A percentile compares a stretch with the other conserved stretches of the same genome.
These are phyloP conservation scores for Heritiera fomes DNA, from an alignment of 345 rosid genomes.

Conservation along the genomic window DNA sequence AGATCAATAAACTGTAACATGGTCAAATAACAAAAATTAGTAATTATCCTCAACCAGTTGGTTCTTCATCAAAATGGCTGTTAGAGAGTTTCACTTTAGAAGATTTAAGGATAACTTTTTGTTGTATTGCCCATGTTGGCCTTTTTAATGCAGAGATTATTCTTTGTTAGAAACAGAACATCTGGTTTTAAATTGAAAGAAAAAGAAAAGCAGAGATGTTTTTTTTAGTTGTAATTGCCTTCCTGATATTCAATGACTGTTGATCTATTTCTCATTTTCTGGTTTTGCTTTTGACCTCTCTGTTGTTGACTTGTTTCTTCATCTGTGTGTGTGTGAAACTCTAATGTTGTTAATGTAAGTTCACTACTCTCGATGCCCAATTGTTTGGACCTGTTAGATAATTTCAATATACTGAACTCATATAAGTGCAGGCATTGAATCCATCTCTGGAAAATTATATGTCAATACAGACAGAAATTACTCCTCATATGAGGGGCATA, in stretches of 20 bases:
- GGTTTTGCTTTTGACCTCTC: not conserved
- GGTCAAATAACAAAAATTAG: not conserved
- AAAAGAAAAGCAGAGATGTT: not conserved
- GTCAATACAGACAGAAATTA: slow-evolving; percentile 59
- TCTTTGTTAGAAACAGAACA: not conserved
- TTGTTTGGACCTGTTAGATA: slow-evolving; percentile 5
- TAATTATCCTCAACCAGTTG: not conserved
- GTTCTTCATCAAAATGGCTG: not conserved
- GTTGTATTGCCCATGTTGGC: not conserved
- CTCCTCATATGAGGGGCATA: slow-evolving; percentile 78
- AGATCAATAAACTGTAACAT: not conserved
- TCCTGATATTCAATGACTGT: not conserved
- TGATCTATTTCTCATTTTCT: not conserved
- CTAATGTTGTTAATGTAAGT: not conserved
- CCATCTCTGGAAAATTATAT: slow-evolving; percentile 57
- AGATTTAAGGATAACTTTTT: slow-evolving; percentile 8
- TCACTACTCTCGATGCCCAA: not conserved
- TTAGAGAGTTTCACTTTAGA: not conserved
- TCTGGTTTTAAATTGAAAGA: not conserved
- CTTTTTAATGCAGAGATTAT: not conserved
- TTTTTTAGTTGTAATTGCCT: not conserved
- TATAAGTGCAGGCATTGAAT: slow-evolving; percentile 57
- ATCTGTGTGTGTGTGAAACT: not conserved
- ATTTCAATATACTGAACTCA: slow-evolving; percentile 18
- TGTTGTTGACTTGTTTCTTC: not conserved